Evolutionary conservation across 2,329 filamentous ascomycete species (phyloP).

Genomic region (Colletotrichum limetticola): DNA sequence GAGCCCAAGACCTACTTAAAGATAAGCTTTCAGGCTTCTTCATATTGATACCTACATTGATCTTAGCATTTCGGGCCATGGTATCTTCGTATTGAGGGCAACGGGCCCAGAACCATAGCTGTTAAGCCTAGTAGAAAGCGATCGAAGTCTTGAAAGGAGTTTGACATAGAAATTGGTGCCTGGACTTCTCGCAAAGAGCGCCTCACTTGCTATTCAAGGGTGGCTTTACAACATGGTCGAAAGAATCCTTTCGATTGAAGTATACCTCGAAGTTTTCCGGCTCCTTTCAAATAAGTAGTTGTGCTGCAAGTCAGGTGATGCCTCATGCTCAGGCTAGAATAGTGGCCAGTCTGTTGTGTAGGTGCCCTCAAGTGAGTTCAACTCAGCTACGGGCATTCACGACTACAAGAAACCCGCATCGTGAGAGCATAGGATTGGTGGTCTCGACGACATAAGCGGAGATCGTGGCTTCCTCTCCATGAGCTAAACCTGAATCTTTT

Average conservation of each 20-base stretch:
- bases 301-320: neutral
- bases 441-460: neutral
- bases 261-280: neutral
- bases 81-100: too few species aligned
- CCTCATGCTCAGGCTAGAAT: neutral
- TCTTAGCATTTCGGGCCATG: neutral
- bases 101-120: too few species aligned
- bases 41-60: neutral
- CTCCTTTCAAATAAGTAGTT: neutral
- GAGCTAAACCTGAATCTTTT: neutral
- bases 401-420: neutral
- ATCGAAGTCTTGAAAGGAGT: neutral
- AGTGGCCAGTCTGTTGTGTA: neutral
- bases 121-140: neutral
- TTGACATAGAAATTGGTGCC: neutral
- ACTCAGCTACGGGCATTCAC: too few species aligned
- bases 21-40: neutral
- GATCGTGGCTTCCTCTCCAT: neutral
- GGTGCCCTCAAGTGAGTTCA: neutral
- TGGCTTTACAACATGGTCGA: neutral
- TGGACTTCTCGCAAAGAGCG: neutral
- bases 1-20: neutral
- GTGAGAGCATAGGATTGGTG: neutral
- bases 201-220: neutral
- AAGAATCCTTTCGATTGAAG: neutral